phyloP scores from a whole-genome alignment of 352 stramenopile species.

The Phytophthora melonis region DNA sequence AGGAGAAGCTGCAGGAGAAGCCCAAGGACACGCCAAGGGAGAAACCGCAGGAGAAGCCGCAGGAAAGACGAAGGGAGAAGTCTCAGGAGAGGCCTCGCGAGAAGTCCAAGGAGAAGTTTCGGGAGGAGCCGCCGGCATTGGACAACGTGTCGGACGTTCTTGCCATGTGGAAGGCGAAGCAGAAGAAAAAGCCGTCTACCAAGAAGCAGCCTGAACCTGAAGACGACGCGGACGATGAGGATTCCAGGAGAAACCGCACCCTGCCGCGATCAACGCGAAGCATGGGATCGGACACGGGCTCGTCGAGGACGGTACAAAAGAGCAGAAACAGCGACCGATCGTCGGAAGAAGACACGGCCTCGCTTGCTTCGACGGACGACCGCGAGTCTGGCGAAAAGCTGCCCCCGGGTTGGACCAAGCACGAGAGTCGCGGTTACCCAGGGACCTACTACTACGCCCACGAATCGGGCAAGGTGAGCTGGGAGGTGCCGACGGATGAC shows the following conservation, averaged over 20 bases:
- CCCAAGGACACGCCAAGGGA: slow-evolving; percentile 9
- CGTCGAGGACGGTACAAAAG: slow-evolving; percentile 38
- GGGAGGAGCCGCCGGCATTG: slow-evolving; percentile 25
- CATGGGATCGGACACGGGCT: slow-evolving; percentile 19
- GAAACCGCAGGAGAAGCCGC: slow-evolving; percentile 5
- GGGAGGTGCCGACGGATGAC: slow-evolving; percentile 64
- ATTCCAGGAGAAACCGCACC: slow-evolving; percentile 19
- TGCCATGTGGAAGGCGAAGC: slow-evolving; percentile 59
- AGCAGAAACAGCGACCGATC: slow-evolving; percentile 46
- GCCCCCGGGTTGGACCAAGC: slow-evolving; percentile 65
- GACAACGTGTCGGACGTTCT: slow-evolving; percentile 58
- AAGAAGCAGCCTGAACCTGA: slow-evolving; percentile 20
- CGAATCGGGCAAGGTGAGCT: slow-evolving; percentile 66
- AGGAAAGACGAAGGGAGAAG: slow-evolving; percentile 10
- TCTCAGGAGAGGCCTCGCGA: slow-evolving; percentile 15
- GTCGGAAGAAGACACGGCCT: slow-evolving; percentile 64
- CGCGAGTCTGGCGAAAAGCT: slow-evolving; percentile 43
- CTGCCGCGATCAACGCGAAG: slow-evolving; percentile 15
- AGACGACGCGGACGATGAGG: slow-evolving; percentile 21
- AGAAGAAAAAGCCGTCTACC: slow-evolving; percentile 38
- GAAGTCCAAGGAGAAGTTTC: slow-evolving; percentile 5
- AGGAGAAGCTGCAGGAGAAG: slow-evolving; percentile 16
- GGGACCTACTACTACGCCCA: slow-evolving; percentile 79
- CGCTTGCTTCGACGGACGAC: slow-evolving; percentile 49
- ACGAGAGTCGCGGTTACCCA: slow-evolving; percentile 71